Evolutionary conservation across 2,329 filamentous ascomycete genomes (phyloP).

Genomic region (Neurospora crassa): DNA sequence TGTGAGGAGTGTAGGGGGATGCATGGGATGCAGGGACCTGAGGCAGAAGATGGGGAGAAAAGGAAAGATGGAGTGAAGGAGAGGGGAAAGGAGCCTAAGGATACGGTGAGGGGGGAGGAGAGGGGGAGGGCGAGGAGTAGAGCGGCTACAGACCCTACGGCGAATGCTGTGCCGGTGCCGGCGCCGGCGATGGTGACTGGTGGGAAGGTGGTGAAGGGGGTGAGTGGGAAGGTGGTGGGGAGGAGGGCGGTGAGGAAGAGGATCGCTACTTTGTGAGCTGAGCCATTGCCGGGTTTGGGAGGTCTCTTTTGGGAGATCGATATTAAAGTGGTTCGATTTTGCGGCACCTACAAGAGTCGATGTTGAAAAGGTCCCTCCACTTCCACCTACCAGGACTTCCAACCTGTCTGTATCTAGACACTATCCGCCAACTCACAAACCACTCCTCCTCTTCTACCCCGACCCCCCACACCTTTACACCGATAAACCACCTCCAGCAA

Average conservation of each 20-base stretch:
- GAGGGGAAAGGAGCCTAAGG: neutral
- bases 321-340: neutral
- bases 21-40: neutral
- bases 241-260: neutral
- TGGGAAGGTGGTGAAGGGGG: neutral
- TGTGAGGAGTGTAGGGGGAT: neutral
- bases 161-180: neutral
- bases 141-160: neutral
- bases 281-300: neutral
- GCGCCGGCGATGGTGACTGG: neutral
- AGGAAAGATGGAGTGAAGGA: neutral
- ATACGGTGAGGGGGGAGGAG: neutral
- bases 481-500: slow-evolving; percentile 14
- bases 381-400: too few relatives aligned
- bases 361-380: too few relatives aligned
- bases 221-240: neutral
- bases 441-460: neutral
- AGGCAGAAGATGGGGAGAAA: neutral
- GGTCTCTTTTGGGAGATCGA: neutral
- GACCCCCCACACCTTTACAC: neutral
- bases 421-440: neutral
- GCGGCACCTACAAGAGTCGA: neutral
- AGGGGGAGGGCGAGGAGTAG: neutral
- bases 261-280: neutral
- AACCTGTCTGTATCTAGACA: too few relatives aligned